Evolutionary conservation across 768 basidiomycete genomes (phyloP), one percentile per base, ranked within the genome.

Genomic region (Lactifluus hygrophoroides): DNA sequence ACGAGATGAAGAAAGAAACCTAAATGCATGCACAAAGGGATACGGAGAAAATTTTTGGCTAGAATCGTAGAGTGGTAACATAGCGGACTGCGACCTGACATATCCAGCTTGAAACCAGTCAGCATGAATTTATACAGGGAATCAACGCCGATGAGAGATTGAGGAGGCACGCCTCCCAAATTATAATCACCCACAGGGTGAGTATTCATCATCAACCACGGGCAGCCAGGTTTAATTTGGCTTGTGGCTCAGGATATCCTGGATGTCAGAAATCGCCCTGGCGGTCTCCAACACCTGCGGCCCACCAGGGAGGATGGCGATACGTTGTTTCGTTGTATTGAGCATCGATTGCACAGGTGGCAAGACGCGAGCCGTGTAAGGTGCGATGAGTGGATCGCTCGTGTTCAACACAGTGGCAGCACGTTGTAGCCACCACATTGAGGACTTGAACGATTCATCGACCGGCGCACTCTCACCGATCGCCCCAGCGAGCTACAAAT

Each of bases 341-440:
- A 92, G 74, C 69, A 83, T 84, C 54, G 80, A 77, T 69, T 88
- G 87, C 49, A 91, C 88, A 63, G 80, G 88, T 28, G 88, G 87
- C 47, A 92, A 75, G 38, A 92, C 89, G 49, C 88, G 85, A 21
- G 85, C 82, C 54, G 88, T 82, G 70, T 90, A 92, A 54, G 89
- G 85, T 21, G 86, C 80, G 65, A 91, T 90, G 34, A 90, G 76
- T 62, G 86, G 86, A 70, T 91, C 88, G 66, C 83, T 84, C 51
- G 88, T 84, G 67, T 86, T 86, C 62, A 92, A 78, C 32, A 84
- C 76, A 14, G 79, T 74, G 7, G 87, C 76, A 37, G 86, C 77
- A 55, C 90, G 84, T 68, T 91, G 88, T 64, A 93, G 73, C 90
- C 90, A 93, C 89, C 90, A 91, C 56, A 92, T 73, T 7, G 86